A percentile compares a stretch with the other conserved stretches of the same genome.
These are phyloP conservation scores for Leishmania guyanensis DNA, from an alignment of 208 protist species.

Conservation along the genomic window DNA sequence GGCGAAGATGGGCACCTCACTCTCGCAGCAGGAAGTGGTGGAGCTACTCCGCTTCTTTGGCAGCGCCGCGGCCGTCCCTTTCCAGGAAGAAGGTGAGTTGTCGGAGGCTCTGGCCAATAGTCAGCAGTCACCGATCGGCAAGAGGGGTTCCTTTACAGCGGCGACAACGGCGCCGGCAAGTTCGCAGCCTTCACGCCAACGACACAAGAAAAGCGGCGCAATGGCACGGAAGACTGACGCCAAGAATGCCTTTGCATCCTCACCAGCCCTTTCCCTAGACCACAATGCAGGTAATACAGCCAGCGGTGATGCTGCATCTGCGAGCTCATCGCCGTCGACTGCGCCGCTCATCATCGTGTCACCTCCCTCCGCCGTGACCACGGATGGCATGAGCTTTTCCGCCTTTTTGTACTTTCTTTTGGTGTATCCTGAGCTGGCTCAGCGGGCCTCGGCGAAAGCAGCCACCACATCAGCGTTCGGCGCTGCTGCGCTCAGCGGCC, in stretches of 20 bases:
- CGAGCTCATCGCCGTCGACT: background rate
- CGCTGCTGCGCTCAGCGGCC: slow-evolving; percentile 14
- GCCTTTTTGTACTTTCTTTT: slow-evolving; percentile 74
- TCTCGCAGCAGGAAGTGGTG: slow-evolving; percentile 55
- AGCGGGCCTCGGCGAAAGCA: slow-evolving; percentile 7
- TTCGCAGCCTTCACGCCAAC: background rate
- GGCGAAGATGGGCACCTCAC: slow-evolving; percentile 37
- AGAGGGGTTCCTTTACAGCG: no score
- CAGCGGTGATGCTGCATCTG: background rate
- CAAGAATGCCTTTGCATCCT: background rate
- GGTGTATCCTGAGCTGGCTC: slow-evolving; percentile 21
- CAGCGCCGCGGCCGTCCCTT: slow-evolving; percentile 1
- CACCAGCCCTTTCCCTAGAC: no score
- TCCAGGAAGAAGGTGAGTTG: background rate
- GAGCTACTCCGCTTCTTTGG: slow-evolving; percentile 43
- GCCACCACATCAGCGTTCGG: slow-evolving; percentile 1
- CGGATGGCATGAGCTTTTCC: slow-evolving; percentile 47
- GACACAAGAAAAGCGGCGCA: background rate
- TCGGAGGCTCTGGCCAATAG: background rate
- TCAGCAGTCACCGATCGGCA: background rate
- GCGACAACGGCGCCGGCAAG: background rate
- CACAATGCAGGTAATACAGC: background rate
- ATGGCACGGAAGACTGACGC: background rate
- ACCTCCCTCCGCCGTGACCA: background rate
- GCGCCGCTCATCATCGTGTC: background rate